These are phyloP conservation scores for Cytospora piceae DNA, from an alignment of 2,329 filamentous ascomycete species.

Conservation along the genomic window DNA sequence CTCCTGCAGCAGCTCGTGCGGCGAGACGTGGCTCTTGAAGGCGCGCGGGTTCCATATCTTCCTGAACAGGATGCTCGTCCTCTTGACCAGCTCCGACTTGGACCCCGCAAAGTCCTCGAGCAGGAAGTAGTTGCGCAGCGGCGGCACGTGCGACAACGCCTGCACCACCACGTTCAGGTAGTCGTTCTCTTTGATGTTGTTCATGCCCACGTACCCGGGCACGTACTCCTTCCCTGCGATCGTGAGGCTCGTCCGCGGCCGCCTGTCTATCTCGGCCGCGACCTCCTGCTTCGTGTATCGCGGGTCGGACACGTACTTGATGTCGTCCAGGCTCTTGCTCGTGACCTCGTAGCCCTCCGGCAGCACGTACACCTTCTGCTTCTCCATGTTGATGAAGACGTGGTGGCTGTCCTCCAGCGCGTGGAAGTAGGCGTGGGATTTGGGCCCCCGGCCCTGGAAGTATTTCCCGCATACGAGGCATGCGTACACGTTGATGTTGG, in stretches of 20 bases:
- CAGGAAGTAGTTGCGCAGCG: conserved; percentile 89
- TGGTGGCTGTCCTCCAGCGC: conserved; percentile 94
- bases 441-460: conserved; percentile 89
- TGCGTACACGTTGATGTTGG: conserved; percentile 98
- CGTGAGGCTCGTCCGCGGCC: conserved; percentile 69
- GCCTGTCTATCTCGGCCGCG: conserved; percentile 72
- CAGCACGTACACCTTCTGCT: conserved; percentile 86
- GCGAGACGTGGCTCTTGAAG: conserved; percentile 95
- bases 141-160: conserved; percentile 84
- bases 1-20: conserved; percentile 95
- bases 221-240: conserved; percentile 83
- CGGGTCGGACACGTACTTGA: conserved; percentile 96
- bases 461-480: conserved; percentile 98
- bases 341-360: conserved; percentile 97
- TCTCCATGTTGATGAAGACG: conserved; percentile 97
- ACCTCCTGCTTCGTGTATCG: conserved; percentile 82
- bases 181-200: conserved; percentile 99
- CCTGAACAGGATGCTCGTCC: conserved; percentile 86
- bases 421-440: conserved; percentile 97
- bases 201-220: conserved; percentile 96
- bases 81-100: conserved; percentile 79
- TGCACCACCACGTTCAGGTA: conserved; percentile 97
- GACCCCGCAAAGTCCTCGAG: conserved; percentile 74
- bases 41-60: conserved; percentile 98
- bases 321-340: conserved; percentile 93